These are phyloP conservation scores for Flaveria robusta DNA, from an alignment of 129 eudicot genomes.

Conservation along the genomic window DNA sequence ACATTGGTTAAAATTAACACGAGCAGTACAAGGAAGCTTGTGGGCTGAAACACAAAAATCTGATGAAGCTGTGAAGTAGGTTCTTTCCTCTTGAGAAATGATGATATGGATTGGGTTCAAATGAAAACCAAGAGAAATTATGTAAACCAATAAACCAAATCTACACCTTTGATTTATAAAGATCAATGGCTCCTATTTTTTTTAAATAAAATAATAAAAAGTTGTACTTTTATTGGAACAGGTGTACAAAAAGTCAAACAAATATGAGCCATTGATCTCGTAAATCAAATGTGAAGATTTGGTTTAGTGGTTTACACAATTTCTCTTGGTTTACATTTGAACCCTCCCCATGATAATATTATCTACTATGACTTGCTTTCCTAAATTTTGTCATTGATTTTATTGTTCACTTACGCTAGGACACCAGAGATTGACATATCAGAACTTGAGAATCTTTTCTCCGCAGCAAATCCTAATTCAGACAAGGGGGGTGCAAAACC, in stretches of 20 bases:
- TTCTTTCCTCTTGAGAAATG: background rate
- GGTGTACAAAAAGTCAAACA: too few relatives aligned
- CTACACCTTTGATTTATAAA: too few relatives aligned
- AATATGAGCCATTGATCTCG: too few relatives aligned
- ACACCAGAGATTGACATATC: constrained; percentile 82
- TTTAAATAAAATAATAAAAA: too few relatives aligned
- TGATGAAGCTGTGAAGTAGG: constrained; percentile 79
- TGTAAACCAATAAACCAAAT: too few relatives aligned
- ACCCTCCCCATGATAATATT: background rate
- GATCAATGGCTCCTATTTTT: too few relatives aligned
- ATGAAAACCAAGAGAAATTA: too few relatives aligned
- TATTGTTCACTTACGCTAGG: constrained; percentile 40
- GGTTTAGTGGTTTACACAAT: too few relatives aligned
- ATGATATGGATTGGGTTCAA: too few relatives aligned
- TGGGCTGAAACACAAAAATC: constrained; percentile 94
- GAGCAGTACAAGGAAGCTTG: constrained; percentile 92
- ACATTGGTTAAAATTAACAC: constrained; percentile 92
- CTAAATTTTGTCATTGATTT: constrained; percentile 12
- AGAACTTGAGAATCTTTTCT: constrained; percentile 92
- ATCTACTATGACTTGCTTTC: constrained; percentile 2
- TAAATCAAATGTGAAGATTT: too few relatives aligned
- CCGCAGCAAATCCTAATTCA: constrained; percentile 57
- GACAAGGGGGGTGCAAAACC: constrained; percentile 48
- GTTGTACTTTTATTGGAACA: too few relatives aligned
- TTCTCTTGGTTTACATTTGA: too few relatives aligned